Base-by-base conservation (phyloP, 331 rosid genomes). In the Acacia concinna region DNA sequence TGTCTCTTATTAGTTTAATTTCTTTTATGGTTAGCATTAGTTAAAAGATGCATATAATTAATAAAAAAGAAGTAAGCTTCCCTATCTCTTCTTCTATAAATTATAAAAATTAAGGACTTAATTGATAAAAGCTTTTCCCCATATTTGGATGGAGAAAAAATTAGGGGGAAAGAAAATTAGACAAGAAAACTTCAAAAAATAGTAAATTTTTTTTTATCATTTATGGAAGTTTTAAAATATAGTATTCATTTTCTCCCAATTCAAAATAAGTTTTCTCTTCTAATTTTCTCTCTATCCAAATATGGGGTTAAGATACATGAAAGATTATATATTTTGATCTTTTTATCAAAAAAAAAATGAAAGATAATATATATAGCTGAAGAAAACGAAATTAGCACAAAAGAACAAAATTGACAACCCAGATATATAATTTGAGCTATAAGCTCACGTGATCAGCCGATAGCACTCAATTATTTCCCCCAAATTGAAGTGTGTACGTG, bases 361-460 rank as follows among this genome's bases (percentile, higher is more conserved):
- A n/a, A n/a, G n/a, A n/a, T n/a, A n/a, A n/a, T 43, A 43, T 46
- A 46, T 47, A 17, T 15, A 56, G 62, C 34, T 25, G 40, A 64
- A 59, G 66, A 43, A 78, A 73, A 38, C 15, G 75, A 66, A 74
- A 44, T 30, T 47, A 37, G 57, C 74, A 77, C 4, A 35, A 40
- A 73, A 68, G 81, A 73, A 77, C 83, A 77, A 77, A 66, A 63
- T 66, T 76, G 84, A 77, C 77, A 72, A 34, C 54, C 72, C 69
- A 80, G 35, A 71, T 28, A 12, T 44, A 66, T 6, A 13, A 14
- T 66, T 49, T 35, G 65, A 37, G 27, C 43, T 21, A 56, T 23
- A 57, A 63, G 20, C 15, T 75, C 23, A 62, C 35, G 25, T 56
- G 63, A 23, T 60, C 21, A 60, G 41, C 64, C 64, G 74, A 4